A percentile compares a stretch with the other conserved stretches of the same genome.
Evolutionary conservation across 768 basidiomycete species (phyloP).

Genomic region (Suillus lakei): DNA sequence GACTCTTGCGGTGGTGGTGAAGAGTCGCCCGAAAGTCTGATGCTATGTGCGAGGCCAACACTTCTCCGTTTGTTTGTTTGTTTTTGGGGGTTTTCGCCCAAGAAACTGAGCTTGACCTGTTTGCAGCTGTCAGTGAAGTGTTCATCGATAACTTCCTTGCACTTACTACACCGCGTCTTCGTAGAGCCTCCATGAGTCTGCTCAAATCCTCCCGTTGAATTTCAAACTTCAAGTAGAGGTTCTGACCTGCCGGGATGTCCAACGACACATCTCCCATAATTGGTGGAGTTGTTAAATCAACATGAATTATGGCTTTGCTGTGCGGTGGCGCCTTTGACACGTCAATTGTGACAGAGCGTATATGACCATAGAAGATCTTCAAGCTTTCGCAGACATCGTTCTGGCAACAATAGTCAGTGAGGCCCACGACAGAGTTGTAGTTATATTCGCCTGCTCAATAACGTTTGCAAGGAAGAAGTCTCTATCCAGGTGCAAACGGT

Average conservation of each 20-base stretch:
- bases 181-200: conserved; percentile 47
- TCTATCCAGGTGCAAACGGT: conserved; percentile 57
- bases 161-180: conserved; percentile 53
- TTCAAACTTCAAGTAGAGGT: conserved; percentile 41
- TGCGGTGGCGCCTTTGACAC: conserved; percentile 23
- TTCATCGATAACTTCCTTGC: not conserved
- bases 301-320: conserved; percentile 30
- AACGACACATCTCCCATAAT: conserved; percentile 37
- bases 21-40: conserved; percentile 26
- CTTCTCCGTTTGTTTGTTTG: conserved; percentile 21
- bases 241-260: conserved; percentile 24
- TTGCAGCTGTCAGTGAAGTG: conserved; percentile 4
- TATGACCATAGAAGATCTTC: conserved; percentile 46
- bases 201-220: conserved; percentile 38
- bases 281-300: conserved; percentile 43
- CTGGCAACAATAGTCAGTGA: conserved; percentile 29
- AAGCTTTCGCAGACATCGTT: conserved; percentile 58
- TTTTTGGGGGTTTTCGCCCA: conserved; percentile 20
- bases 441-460: conserved; percentile 14
- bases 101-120: conserved; percentile 36
- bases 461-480: conserved; percentile 57
- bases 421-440: conserved; percentile 1
- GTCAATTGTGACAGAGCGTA: conserved; percentile 30
- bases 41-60: conserved; percentile 32
- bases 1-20: conserved; percentile 26